phyloP scores from a whole-genome alignment of 1,139 yeast species.

The Blastobotrys proliferans region DNA sequence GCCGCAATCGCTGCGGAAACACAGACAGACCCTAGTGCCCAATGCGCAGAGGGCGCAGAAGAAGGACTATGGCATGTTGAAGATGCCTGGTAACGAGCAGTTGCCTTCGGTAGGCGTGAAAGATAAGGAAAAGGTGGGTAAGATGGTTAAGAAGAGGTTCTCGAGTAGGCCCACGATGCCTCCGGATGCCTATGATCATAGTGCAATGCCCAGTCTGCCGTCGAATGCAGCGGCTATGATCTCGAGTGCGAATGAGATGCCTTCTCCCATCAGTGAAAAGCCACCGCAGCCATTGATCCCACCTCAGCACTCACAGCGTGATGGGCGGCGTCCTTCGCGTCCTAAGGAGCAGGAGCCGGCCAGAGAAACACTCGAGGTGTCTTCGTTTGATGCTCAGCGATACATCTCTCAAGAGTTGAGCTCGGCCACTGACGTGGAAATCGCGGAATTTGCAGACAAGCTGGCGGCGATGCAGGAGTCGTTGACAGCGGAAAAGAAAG shows the following conservation, averaged over 20 bases:
- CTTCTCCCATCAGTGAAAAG: not conserved
- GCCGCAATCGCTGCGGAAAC: constrained; percentile 31
- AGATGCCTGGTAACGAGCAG: constrained; percentile 21
- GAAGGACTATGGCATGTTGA: constrained; percentile 21
- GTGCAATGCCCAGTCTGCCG: constrained; percentile 26
- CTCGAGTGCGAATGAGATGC: constrained; percentile 18
- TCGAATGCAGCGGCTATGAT: constrained; percentile 27
- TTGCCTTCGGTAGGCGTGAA: constrained; percentile 24
- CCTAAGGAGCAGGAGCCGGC: constrained; percentile 11
- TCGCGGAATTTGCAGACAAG: constrained; percentile 64
- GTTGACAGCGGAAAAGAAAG: constrained; percentile 61
- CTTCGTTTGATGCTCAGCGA: constrained; percentile 45
- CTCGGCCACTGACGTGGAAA: constrained; percentile 68
- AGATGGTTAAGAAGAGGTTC: constrained; percentile 27
- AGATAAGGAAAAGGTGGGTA: constrained; percentile 27
- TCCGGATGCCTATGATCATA: constrained; percentile 3
- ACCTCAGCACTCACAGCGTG: not conserved
- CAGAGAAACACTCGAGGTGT: constrained; percentile 23
- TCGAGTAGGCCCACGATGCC: constrained; percentile 24
- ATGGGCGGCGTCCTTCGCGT: not conserved
- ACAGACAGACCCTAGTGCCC: constrained; percentile 30
- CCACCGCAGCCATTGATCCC: not conserved
- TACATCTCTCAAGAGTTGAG: constrained; percentile 53
- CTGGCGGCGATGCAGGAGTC: constrained; percentile 50
- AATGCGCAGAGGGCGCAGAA: constrained; percentile 15